Evolutionary conservation across 1,284 basidiomycete genomes (phyloP), one percentile per base, ranked within the genome.

Genomic region (Cystobasidium pallidum): DNA sequence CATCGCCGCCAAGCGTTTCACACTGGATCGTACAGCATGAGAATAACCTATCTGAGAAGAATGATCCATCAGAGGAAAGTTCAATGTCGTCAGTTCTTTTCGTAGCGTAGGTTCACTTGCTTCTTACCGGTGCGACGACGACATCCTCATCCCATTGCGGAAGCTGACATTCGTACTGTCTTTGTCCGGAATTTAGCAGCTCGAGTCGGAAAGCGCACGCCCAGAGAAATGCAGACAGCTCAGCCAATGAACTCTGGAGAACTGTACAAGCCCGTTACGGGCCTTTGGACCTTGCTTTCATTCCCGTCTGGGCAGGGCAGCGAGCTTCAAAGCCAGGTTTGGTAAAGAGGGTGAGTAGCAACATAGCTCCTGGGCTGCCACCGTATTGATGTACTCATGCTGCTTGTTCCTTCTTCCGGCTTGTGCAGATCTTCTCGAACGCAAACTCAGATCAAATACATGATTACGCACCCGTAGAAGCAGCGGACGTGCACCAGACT

Each of bases 21-120:
- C 58, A 61, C 34, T 61, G 58, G 58, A 17, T 61, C 13, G 58
- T 61, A 43, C 58, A 61, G 39, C 58, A 61, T 45, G 58, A 61
- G 34, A 61, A 43, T 43, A 15, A 13, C 19, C 13, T 26, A 17
- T 36, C 36, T 61, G 58, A 61, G 41, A 61, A 61, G 45, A 34
- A 10, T 13, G 28, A 6, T 3, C 10, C 7, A 6, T 39, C 30
- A 10, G 58, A 61, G 34, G 58, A 61, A 15, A 28, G 41, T 30
- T 43, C 15, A 2, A 61, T 30, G n/a, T 41, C 36, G 30, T 30
- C 58, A 13, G 41, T 61, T 11, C 39, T 61, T 41, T 61, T 61
- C 58, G 39, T 43, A 13, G 34, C 39, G 36, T 41, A 39, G 36
- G 55, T 57, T 55, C 32, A 24, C 26, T 15, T n/a, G 7, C 24